These are phyloP conservation scores for Miscanthus sacchariflorus DNA, from an alignment of 202 grass and related monocot species.

Conservation along the genomic window DNA sequence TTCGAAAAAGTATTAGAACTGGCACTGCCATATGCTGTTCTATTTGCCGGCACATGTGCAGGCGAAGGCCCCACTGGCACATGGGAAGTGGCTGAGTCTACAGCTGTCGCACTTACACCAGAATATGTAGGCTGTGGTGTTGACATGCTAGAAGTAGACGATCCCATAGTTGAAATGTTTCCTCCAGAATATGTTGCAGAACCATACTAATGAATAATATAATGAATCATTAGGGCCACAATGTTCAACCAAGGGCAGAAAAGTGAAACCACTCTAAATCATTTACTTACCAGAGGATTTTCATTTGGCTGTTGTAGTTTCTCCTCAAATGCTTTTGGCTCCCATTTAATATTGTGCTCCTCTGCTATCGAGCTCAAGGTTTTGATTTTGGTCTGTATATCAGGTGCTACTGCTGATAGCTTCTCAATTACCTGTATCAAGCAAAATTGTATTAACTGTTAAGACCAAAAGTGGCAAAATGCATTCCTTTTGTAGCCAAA, in stretches of 20 bases:
- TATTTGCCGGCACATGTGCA: constrained; percentile 37
- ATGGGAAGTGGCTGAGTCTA: constrained; percentile 39
- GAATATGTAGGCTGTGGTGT: constrained; percentile 43
- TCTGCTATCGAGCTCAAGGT: constrained; percentile 82
- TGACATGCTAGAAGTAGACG: constrained; percentile 51
- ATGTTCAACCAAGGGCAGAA: not conserved
- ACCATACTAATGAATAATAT: constrained; percentile 52
- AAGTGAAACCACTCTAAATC: not conserved
- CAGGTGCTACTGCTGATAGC: constrained; percentile 88
- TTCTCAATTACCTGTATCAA: constrained; percentile 86
- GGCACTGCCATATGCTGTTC: not conserved
- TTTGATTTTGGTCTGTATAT: constrained; percentile 83
- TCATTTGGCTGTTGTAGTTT: constrained; percentile 72
- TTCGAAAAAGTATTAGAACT: constrained; percentile 39
- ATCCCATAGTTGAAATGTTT: constrained; percentile 46
- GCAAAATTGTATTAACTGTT: constrained; percentile 17
- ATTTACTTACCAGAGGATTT: constrained; percentile 66
- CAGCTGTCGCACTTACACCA: constrained; percentile 31
- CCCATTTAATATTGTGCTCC: constrained; percentile 91
- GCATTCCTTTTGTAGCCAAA: not conserved
- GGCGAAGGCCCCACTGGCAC: constrained; percentile 21
- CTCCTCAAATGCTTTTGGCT: constrained; percentile 87
- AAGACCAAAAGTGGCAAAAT: not conserved
- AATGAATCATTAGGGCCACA: constrained; percentile 33
- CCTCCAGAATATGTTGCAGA: constrained; percentile 55